phyloP scores from a whole-genome alignment of 441 rosid species.

The Codiaeum variegatum region DNA sequence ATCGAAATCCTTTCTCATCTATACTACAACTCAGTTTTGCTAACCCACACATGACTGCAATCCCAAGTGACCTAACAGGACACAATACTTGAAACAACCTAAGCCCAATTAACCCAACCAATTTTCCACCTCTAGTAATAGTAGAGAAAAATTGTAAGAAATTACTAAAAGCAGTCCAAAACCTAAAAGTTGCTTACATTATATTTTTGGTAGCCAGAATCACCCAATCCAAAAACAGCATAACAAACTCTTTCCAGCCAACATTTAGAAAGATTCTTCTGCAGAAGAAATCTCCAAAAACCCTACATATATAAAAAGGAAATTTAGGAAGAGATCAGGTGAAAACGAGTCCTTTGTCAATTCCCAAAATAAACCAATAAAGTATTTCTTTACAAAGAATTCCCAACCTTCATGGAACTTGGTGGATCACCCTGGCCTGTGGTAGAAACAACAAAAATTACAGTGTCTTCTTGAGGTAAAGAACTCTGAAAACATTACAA shows the following conservation, averaged over 20 bases:
- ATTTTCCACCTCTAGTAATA: no score
- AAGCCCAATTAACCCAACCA: no score
- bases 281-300: conserved; percentile 88
- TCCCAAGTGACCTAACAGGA: no score
- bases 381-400: not conserved
- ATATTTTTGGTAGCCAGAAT: conserved; percentile 90
- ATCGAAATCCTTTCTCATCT: no score
- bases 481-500: conserved; percentile 44
- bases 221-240: conserved; percentile 91
- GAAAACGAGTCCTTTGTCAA: conserved; percentile 6
- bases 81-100: no score
- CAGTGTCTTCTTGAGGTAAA: conserved; percentile 50
- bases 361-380: not conserved
- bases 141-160: not conserved
- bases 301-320: conserved; percentile 36
- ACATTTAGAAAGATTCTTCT: conserved; percentile 47
- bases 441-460: conserved; percentile 83
- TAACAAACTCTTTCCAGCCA: conserved; percentile 69
- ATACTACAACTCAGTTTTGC: no score
- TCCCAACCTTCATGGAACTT: conserved; percentile 69
- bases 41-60: no score
- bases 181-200: conserved; percentile 42
- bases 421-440: conserved; percentile 96
- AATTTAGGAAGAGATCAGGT: conserved; percentile 16
- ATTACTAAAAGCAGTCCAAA: not conserved